Percentiles rank a stretch among this genome's conserved stretches.
Evolutionary conservation across 148 eudicot genomes (phyloP).

Genomic region (Fagopyrum homotropicum): DNA sequence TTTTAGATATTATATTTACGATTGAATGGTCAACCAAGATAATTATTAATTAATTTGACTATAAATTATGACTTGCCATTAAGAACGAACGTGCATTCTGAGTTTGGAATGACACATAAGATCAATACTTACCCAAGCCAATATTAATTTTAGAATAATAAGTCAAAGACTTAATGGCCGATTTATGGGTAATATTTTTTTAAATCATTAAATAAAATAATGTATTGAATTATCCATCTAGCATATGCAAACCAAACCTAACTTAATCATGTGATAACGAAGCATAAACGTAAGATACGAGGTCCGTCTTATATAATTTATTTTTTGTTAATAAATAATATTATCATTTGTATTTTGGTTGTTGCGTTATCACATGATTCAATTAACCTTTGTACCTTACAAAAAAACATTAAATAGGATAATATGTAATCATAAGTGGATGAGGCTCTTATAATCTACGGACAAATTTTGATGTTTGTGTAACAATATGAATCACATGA

Average conservation of each 20-base stretch:
- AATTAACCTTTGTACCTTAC: not conserved
- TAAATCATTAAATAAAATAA: not conserved
- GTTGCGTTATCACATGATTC: slow-evolving; percentile 2
- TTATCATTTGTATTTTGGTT: not conserved
- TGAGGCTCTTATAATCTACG: no score
- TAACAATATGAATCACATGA: no score
- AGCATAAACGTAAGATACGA: slow-evolving; percentile 8
- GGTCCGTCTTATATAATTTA: not conserved
- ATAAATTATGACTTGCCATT: not conserved
- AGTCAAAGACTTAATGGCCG: not conserved
- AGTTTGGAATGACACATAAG: not conserved
- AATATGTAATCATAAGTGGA: no score
- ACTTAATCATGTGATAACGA: slow-evolving; percentile 5
- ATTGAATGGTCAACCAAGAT: no score
- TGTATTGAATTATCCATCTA: not conserved
- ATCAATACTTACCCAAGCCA: not conserved
- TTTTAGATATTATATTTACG: no score
- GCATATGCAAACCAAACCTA: not conserved
- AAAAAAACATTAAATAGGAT: no score
- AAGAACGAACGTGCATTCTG: not conserved
- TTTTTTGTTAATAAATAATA: not conserved
- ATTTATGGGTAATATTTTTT: not conserved
- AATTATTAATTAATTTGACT: not conserved
- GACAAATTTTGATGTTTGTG: no score
- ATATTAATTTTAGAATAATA: not conserved